Evolutionary conservation across 805 yeast genomes (phyloP), one percentile per base, ranked within the genome.

Genomic region (Clavispora fructus): DNA sequence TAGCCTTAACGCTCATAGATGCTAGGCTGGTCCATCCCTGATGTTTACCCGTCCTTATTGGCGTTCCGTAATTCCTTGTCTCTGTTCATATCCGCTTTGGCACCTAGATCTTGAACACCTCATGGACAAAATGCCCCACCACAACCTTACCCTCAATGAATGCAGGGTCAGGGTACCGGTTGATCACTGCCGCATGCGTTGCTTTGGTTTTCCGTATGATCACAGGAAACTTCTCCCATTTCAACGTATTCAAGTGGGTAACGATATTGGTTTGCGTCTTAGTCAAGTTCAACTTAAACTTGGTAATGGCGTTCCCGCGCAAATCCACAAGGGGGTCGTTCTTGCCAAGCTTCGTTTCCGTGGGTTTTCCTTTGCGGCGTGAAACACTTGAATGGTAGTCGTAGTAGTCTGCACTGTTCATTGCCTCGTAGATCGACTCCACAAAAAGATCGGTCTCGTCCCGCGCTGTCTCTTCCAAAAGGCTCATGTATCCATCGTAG

Each of bases 161-260:
- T 9, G 41, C 33, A 10, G 74, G 73, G 10, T 73, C 71, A 28
- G 75, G 77, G 23, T 67, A 66, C 42, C 95, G 74, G 38, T 83
- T 87, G 48, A 88, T 85, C 1, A 88, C 83, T 1, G 94, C 95
- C 1, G 95, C 88, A 58, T 88, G 96, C 1, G 95, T 78, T 39
- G 82, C 77, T 41, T 73, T 73, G 6, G 92, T 82, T 28, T 76
- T 68, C 33, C 83, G 74, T 47, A 88, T 84, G 48, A 47, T 50
- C 10, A 52, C 56, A 0, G 56, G 54, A 41, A 25, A 50, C 25
- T 52, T 52, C 25, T 40, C 32, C 56, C 56, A 52, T 11, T 43
- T 40, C 32, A 52, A 39, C 28, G 33, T 43, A 42, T 52, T 52
- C 35, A 52, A 45, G 14, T 33, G 30, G 11, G 35, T 14, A 6